Evolutionary conservation across 331 rosid species (phyloP).

Genomic region (Pyracantha coccinea): DNA sequence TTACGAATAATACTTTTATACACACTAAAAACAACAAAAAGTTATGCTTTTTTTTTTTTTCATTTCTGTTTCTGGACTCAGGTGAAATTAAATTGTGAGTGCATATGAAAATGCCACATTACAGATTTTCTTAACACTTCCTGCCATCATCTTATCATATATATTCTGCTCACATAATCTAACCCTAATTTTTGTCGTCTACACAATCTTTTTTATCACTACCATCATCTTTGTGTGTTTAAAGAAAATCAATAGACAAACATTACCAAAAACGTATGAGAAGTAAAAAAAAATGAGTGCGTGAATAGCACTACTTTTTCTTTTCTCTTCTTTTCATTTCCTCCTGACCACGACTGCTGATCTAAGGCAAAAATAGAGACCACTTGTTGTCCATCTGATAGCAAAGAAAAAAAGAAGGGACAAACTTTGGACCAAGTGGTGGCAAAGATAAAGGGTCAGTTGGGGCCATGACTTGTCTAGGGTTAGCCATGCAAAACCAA

Average conservation of each 20-base stretch:
- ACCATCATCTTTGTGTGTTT: neutral
- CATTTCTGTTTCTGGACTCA: neutral
- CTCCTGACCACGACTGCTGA: neutral
- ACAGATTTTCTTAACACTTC: neutral
- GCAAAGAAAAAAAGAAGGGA: neutral
- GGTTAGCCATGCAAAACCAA: constrained; percentile 27
- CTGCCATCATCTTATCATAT: neutral
- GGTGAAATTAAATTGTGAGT: neutral
- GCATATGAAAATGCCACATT: neutral
- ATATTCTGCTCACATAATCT: neutral
- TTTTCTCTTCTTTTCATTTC: neutral
- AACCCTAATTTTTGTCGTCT: neutral
- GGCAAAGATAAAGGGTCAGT: neutral
- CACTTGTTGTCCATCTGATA: neutral
- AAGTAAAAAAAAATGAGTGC: no score
- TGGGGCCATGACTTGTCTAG: constrained; percentile 33
- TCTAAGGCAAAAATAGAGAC: neutral
- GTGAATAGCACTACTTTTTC: neutral
- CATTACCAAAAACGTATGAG: no score
- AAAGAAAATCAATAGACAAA: no score
- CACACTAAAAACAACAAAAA: neutral
- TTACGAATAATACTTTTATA: neutral
- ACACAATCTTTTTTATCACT: neutral
- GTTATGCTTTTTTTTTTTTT: neutral
- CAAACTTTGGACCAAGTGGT: neutral